phyloP scores from a whole-genome alignment of 2,329 filamentous ascomycete genomes.

The Podosphaera xanthii region DNA sequence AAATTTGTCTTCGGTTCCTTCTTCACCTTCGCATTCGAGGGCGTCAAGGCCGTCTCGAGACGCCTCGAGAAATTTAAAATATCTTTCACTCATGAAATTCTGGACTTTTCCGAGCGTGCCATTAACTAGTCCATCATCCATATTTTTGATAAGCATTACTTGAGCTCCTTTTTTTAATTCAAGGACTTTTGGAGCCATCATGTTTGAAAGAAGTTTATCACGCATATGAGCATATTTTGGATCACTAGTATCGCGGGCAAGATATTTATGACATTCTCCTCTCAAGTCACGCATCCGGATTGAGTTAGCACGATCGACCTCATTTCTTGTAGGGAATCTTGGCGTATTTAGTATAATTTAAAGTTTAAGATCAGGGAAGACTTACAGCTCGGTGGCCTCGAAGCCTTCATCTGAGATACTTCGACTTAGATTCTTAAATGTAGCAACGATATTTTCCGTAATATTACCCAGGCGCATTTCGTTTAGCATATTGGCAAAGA shows the following conservation, averaged over 20 bases:
- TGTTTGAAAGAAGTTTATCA: slow-evolving; percentile 62
- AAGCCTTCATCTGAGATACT: slow-evolving; percentile 46
- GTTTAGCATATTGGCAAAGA: slow-evolving; percentile 88
- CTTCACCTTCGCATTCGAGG: slow-evolving; percentile 20
- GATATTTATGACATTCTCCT: slow-evolving; percentile 43
- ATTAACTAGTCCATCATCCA: slow-evolving; percentile 84
- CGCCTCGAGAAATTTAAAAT: slow-evolving; percentile 32
- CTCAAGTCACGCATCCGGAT: slow-evolving; percentile 48
- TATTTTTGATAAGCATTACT: slow-evolving; percentile 99
- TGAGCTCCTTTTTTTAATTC: slow-evolving; percentile 79
- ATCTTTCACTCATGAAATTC: slow-evolving; percentile 50
- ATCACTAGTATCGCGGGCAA: slow-evolving; percentile 50
- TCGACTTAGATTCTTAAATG: slow-evolving; percentile 52
- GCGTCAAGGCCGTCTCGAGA: slow-evolving; percentile 31
- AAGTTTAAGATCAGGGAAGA: slow-evolving; percentile 2
- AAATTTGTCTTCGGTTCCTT: slow-evolving; percentile 21
- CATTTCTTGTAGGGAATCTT: slow-evolving; percentile 65
- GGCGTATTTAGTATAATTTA: slow-evolving; percentile 8
- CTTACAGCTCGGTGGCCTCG: slow-evolving; percentile 63
- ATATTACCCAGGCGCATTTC: slow-evolving; percentile 86
- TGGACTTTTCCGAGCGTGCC: slow-evolving; percentile 75
- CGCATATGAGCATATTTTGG: slow-evolving; percentile 41
- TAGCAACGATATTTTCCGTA: slow-evolving; percentile 47
- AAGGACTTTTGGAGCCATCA: slow-evolving; percentile 73
- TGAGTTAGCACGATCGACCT: slow-evolving; percentile 74